Evolutionary conservation across 2,329 filamentous ascomycete genomes (phyloP), one percentile per base, ranked within the genome.

Genomic region (Aspergillus thermomutatus): DNA sequence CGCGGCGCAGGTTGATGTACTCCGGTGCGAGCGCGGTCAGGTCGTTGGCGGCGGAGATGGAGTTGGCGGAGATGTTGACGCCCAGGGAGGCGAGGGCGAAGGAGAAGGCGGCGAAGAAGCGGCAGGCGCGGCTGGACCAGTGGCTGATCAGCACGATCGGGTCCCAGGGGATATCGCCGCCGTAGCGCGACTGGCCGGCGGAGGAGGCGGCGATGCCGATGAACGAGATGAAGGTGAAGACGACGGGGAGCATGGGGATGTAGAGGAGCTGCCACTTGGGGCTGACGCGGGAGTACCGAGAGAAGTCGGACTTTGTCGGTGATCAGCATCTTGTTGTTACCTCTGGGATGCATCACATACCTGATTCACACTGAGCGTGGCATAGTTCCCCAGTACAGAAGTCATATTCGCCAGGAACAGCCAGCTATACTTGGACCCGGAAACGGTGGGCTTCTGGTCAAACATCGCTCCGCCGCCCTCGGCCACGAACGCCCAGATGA

Each of bases 401-500:
- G 79, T 81, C 63, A 79, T 75, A 53, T 74, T 78, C 53, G 80
- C 79, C 61, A 83, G 69, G 67, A 81, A 83, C 4, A 80, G 71
- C 79, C 81, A 85, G 48, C 78, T 79, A 60, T 84, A 84, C 40
- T 76, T 71, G 19, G 76, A 76, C 0, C 82, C 82, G 1, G 71
- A 69, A 4, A 84, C 71, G 0, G 75, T 79, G 3, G 77, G 64
- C 21, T 74, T 76, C 52, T 81, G 76, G 21, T 72, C 61, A 57
- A 80, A 81, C 56, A 84, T 71, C 1, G 65, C 71, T 4, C 81
- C 77, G 21, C 82, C 80, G 3, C 82, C 81, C 51, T 83, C 82
- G 4, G 77, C 74, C 2, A 81, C 79, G 57, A 88, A 79, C 3
- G 81, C 81, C 85, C 85, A 88, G 48, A 85, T 82, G 64, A 88